Evolutionary conservation across 176 grass and related monocot species (phyloP).

Genomic region (Dactylis glomerata): DNA sequence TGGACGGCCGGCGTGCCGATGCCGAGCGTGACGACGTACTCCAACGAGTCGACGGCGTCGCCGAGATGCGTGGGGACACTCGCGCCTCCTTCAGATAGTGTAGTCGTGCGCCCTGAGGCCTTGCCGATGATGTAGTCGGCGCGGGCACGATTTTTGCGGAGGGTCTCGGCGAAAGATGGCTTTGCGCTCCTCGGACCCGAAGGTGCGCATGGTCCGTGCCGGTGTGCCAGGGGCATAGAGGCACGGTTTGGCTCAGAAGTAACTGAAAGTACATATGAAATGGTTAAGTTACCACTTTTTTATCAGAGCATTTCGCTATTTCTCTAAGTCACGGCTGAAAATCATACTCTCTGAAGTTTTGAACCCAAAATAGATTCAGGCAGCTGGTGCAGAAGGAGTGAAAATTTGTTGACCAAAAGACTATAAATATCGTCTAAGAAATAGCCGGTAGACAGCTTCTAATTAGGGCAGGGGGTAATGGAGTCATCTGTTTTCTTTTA

Average conservation of each 20-base stretch:
- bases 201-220: constrained; percentile 11
- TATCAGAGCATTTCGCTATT: too few relatives aligned
- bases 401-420: too few relatives aligned
- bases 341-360: too few relatives aligned
- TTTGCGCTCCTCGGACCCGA: too few relatives aligned
- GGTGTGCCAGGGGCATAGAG: constrained; percentile 15
- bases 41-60: constrained; percentile 7
- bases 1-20: constrained; percentile 17
- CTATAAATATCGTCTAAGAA: background rate
- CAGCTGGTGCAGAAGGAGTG: too few relatives aligned
- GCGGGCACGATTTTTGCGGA: background rate
- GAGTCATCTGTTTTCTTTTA: too few relatives aligned
- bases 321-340: too few relatives aligned
- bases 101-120: background rate
- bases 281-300: background rate
- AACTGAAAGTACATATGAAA: background rate
- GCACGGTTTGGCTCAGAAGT: background rate
- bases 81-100: background rate
- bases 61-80: constrained; percentile 22
- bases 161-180: constrained; percentile 6
- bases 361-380: too few relatives aligned
- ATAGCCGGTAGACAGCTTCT: too few relatives aligned
- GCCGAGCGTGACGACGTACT: constrained; percentile 40
- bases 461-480: too few relatives aligned
- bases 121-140: background rate